Conservation (phyloP, 768 basidiomycete genomes). For the Plicaturopsis crispa region DNA sequence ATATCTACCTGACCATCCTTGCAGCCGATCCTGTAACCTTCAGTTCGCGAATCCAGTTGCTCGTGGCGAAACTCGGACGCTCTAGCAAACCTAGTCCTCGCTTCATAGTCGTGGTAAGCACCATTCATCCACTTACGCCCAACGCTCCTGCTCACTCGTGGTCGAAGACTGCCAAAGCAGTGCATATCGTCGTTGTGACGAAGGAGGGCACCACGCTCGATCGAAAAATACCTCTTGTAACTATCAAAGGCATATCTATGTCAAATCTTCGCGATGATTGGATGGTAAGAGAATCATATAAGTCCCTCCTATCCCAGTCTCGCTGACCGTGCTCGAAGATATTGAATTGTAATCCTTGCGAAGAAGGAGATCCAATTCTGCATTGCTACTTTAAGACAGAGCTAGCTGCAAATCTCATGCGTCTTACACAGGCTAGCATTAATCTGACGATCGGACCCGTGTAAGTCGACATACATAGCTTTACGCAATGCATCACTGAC, state of each 20-base stretch:
- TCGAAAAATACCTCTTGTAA: constrained; percentile 83
- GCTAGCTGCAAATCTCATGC: constrained; percentile 72
- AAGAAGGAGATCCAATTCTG: constrained; percentile 93
- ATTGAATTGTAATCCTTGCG: constrained; percentile 68
- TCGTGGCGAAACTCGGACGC: constrained; percentile 79
- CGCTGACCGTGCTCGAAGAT: constrained; percentile 53
- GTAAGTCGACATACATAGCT: constrained; percentile 37
- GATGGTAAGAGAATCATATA: constrained; percentile 49
- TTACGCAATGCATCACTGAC: constrained; percentile 5
- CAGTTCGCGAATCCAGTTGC: constrained; percentile 71
- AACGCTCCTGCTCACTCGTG: constrained; percentile 5
- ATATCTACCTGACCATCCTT: constrained; percentile 4
- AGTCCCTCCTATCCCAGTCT: neutral
- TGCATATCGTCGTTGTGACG: constrained; percentile 64
- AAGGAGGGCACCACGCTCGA: constrained; percentile 63
- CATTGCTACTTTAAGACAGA: constrained; percentile 96
- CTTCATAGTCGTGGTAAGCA: constrained; percentile 77
- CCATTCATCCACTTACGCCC: neutral
- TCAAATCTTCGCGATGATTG: constrained; percentile 93
- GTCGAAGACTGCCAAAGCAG: constrained; percentile 78
- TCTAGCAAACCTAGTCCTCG: constrained; percentile 92
- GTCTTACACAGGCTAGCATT: constrained; percentile 71
- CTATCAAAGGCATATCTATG: constrained; percentile 80
- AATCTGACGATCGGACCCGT: constrained; percentile 66
- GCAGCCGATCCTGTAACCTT: constrained; percentile 75